Evolutionary conservation across 78 protist species (phyloP), one percentile per base, ranked within the genome.

Genomic region (Monocercomonoides exilis): DNA sequence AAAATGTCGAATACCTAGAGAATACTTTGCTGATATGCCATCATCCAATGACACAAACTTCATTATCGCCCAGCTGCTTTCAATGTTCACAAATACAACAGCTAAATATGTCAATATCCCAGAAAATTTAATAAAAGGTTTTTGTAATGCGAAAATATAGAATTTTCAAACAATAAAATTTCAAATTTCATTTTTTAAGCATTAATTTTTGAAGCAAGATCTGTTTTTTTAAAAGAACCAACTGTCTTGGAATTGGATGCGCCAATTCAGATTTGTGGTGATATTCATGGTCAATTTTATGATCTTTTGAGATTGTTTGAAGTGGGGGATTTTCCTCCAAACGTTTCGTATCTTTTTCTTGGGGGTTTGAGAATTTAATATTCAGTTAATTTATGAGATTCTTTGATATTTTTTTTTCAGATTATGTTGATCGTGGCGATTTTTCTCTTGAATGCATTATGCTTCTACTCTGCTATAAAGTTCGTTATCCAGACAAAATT

Each of bases 251-350:
- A 54, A 11, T 21, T 54, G 11, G 11, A 11, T 21, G 21, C 70
- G 21, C 38, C 11, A 29, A 11, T 43, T 11, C 84, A 95, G 95
- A 93, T 98, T 0, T 95, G 98, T 64, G 99, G 99, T 29, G 99
- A 98, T 92, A 96, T 98, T 64, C 99, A 98, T 89, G 99, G 99
- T 1, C 99, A 94, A 64, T 98, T 96, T 82, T 95, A 95, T 88
- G 99, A 98, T 84, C 92, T 98, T 44, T 84, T 86, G 85, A 98
- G 97, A 86, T 92, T 98, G 5, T 97, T 98, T 92, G 88, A 92
- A 45, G 94, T 94, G 4, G 97, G 98, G 0, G 99, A 98, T 3
- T 93, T 94, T 36, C 44, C 63, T 77, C 99, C 98, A 41, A 95
- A 93, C 80, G 92, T 97, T 3, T 95, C 95, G 87, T 98, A 96